phyloP scores from a whole-genome alignment of 441 rosid genomes.

The California macrophylla region DNA sequence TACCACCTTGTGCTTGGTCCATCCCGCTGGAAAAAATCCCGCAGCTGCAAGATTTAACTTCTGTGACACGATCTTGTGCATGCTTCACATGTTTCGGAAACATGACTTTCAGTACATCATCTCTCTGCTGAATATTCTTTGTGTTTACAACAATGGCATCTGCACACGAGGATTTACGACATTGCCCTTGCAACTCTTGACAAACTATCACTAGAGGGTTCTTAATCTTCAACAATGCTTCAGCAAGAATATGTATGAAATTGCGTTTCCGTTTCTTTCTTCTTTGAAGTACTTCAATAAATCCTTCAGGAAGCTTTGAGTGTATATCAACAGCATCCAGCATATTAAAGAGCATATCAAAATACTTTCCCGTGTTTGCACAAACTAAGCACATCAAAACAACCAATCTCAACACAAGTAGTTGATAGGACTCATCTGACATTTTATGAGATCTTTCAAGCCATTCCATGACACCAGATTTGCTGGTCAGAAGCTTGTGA shows the following conservation, averaged over 20 bases:
- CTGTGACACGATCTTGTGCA: background rate
- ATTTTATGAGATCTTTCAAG: constrained; percentile 13
- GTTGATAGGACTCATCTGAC: constrained; percentile 12
- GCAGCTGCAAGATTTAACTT: background rate
- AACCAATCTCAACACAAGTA: constrained; percentile 32
- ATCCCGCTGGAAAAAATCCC: too few relatives aligned
- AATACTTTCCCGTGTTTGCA: constrained; percentile 23
- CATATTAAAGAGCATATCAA: constrained; percentile 15
- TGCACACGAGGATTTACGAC: background rate
- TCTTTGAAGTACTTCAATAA: constrained; percentile 19
- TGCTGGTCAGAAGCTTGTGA: constrained; percentile 13
- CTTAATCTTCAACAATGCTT: constrained; percentile 21
- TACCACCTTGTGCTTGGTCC: background rate
- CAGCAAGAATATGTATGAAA: constrained; percentile 17
- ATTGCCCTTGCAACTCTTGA: background rate
- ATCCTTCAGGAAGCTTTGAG: constrained; percentile 23
- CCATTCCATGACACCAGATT: constrained; percentile 25
- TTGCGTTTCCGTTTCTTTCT: background rate
- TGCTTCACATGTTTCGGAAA: background rate
- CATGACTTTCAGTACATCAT: background rate
- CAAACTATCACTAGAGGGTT: constrained; percentile 23
- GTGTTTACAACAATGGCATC: background rate
- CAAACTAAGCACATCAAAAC: constrained; percentile 27
- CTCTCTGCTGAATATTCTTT: background rate
- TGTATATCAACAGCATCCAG: constrained; percentile 15